These are phyloP conservation scores for Acidiella bohemica DNA, from an alignment of 495 filamentous ascomycete genomes.

Conservation along the genomic window DNA sequence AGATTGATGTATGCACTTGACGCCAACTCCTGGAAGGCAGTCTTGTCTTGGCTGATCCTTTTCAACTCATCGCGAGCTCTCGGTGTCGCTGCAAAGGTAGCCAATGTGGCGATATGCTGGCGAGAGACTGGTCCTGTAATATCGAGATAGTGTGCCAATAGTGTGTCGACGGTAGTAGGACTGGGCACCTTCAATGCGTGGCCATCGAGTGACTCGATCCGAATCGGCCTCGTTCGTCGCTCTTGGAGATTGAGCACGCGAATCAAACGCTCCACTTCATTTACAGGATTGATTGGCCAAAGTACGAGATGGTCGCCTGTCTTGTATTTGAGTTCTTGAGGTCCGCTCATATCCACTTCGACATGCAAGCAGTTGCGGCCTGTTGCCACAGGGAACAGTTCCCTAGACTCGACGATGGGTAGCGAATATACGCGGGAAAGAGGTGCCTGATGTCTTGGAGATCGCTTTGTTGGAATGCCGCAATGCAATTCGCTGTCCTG, in stretches of 20 bases:
- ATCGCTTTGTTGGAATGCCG: constrained; percentile 27
- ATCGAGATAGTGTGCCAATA: constrained; percentile 39
- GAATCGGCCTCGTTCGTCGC: constrained; percentile 17
- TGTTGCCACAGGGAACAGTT: constrained; percentile 25
- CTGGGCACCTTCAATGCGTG: constrained; percentile 32
- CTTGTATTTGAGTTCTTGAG: constrained; percentile 24
- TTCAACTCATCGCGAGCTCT: constrained; percentile 29
- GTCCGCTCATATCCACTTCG: constrained; percentile 33
- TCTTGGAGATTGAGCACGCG: constrained; percentile 2
- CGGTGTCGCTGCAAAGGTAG: constrained; percentile 33
- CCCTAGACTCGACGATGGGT: constrained; percentile 25
- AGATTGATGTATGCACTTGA: too few relatives aligned
- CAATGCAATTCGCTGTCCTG: constrained; percentile 32
- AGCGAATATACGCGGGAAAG: constrained; percentile 16
- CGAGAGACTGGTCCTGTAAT: constrained; percentile 37
- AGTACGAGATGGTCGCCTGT: constrained; percentile 26
- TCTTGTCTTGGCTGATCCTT: constrained; percentile 27
- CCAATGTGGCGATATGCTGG: constrained; percentile 31
- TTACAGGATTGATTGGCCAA: constrained; percentile 18
- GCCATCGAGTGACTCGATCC: constrained; percentile 27
- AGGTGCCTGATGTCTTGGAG: constrained; percentile 20
- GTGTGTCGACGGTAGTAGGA: constrained; percentile 31
- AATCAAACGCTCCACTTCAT: constrained; percentile 4
- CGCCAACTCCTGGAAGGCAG: too few relatives aligned
- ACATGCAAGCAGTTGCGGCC: constrained; percentile 37